These are phyloP conservation scores for Adenanthera pavonina DNA, from an alignment of 306 rosid species.

Conservation along the genomic window DNA sequence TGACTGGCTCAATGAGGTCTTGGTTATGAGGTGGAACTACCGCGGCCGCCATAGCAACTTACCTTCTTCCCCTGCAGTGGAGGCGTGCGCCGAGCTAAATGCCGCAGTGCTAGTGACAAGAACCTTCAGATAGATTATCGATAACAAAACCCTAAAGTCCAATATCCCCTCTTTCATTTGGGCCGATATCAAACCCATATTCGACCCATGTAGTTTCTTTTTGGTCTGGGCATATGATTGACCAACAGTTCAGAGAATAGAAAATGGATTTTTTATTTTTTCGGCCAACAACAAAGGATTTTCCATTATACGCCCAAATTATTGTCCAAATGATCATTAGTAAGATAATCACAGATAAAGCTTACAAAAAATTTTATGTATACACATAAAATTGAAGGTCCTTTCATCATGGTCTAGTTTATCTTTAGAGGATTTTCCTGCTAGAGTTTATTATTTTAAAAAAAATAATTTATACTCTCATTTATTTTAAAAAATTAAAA, in stretches of 20 bases:
- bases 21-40: background rate
- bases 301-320: too few relatives aligned
- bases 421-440: too few relatives aligned
- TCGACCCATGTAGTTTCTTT: background rate
- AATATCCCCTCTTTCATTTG: background rate
- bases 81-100: background rate
- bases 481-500: too few relatives aligned
- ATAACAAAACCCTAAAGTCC: background rate
- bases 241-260: background rate
- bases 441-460: too few relatives aligned
- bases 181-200: background rate
- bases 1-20: background rate
- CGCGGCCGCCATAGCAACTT: constrained; percentile 17
- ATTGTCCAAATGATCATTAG: too few relatives aligned
- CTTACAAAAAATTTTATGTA: too few relatives aligned
- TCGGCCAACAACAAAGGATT: too few relatives aligned
- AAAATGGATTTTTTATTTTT: too few relatives aligned
- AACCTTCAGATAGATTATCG: background rate
- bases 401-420: too few relatives aligned
- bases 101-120: background rate
- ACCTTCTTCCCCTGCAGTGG: background rate
- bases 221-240: background rate
- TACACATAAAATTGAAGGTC: too few relatives aligned
- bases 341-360: too few relatives aligned
- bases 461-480: too few relatives aligned